phyloP scores from a whole-genome alignment of 306 rosid species.

The Senna tora region DNA sequence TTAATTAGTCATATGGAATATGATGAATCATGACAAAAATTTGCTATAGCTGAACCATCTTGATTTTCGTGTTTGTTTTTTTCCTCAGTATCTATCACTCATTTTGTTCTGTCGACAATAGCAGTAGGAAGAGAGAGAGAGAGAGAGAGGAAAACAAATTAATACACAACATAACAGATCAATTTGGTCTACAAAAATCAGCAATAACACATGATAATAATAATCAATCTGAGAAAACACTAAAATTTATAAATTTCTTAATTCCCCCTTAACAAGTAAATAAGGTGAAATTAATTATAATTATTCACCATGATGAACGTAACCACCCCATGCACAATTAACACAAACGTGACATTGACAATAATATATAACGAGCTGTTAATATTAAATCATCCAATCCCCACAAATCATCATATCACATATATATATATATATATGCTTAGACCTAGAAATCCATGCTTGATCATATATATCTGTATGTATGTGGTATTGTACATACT shows the following conservation, averaged over 20 bases:
- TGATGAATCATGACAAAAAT: background rate
- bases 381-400: conserved; percentile 30
- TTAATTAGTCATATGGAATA: background rate
- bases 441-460: background rate
- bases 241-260: background rate
- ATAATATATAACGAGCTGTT: conserved; percentile 37
- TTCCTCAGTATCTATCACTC: background rate
- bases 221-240: too few relatives aligned
- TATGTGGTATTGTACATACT: too few relatives aligned
- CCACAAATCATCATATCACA: conserved; percentile 17
- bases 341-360: too few relatives aligned
- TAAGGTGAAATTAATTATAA: background rate
- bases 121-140: background rate
- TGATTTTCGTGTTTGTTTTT: background rate
- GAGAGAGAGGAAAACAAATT: background rate
- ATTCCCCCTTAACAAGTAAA: conserved; percentile 5
- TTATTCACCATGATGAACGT: conserved; percentile 5
- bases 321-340: conserved; percentile 1
- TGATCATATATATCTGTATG: background rate
- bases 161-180: background rate
- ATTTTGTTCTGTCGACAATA: background rate
- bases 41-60: background rate
- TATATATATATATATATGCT: too few relatives aligned
- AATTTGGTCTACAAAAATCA: background rate
- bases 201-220: background rate